These are phyloP conservation scores for Coix lacrymajobi DNA, from an alignment of 176 grass and related monocot genomes.

Conservation along the genomic window DNA sequence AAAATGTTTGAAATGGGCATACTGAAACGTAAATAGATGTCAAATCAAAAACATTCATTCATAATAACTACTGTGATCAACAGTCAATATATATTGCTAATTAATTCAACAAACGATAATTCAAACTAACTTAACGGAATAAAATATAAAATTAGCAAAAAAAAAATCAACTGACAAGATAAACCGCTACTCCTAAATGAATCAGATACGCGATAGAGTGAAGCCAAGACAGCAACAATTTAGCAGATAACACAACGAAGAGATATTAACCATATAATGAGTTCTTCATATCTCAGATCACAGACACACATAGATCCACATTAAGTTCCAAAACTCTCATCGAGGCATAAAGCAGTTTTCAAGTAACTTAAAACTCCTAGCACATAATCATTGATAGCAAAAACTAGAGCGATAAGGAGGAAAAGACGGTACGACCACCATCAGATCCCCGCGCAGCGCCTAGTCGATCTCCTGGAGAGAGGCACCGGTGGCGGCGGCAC, in stretches of 20 bases:
- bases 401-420: constrained; percentile 16
- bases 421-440: neutral
- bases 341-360: constrained; percentile 1
- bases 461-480: constrained; percentile 94
- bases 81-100: neutral
- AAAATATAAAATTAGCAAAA: neutral
- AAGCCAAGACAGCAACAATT: neutral
- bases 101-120: neutral
- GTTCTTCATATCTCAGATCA: constrained; percentile 31
- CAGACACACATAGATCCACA: constrained; percentile 23
- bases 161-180: neutral
- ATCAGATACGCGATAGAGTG: neutral
- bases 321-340: constrained; percentile 35
- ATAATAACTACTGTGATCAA: neutral
- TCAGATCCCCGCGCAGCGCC: neutral
- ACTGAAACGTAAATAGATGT: neutral
- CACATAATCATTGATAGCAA: neutral
- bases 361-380: constrained; percentile 23
- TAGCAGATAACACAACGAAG: neutral
- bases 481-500: constrained; percentile 34
- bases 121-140: neutral
- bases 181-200: neutral
- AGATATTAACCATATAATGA: constrained; percentile 20
- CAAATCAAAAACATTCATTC: neutral
- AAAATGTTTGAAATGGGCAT: neutral